These are phyloP conservation scores for Volutella citrinella DNA, from an alignment of 2,329 filamentous ascomycete species.

Conservation along the genomic window DNA sequence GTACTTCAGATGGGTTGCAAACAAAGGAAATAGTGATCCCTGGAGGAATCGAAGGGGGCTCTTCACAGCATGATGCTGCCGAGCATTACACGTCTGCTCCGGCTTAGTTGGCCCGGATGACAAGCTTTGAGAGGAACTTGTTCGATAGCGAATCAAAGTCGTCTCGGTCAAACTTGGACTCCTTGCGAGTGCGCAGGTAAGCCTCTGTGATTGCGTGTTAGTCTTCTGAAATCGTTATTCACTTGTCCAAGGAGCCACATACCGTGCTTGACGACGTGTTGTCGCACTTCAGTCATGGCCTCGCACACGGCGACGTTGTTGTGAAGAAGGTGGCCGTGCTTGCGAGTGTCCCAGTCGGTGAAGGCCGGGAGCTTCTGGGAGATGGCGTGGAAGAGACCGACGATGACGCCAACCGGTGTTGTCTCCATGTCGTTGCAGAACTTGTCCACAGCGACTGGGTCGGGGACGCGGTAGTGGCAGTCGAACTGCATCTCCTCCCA, in stretches of 20 bases:
- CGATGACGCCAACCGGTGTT: conserved; percentile 91
- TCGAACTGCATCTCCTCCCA: conserved; percentile 99
- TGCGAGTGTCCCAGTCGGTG: conserved; percentile 88
- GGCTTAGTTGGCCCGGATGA: conserved; percentile 83
- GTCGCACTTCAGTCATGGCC: conserved; percentile 91
- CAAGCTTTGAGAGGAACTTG: conserved; percentile 94
- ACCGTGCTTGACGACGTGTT: conserved; percentile 93
- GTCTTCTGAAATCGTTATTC: conserved; percentile 2
- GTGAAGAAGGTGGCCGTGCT: conserved; percentile 86
- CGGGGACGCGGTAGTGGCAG: conserved; percentile 90
- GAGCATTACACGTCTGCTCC: no score
- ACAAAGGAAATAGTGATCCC: conserved; percentile 26
- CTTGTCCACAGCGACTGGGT: conserved; percentile 80
- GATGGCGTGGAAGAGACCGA: conserved; percentile 95
- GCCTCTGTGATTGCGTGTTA: conserved; percentile 58
- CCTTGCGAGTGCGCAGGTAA: conserved; percentile 77
- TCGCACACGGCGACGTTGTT: conserved; percentile 92
- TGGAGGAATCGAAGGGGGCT: no score
- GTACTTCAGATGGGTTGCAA: conserved; percentile 32
- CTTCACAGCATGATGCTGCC: no score
- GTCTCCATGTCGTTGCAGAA: conserved; percentile 98
- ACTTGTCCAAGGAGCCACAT: conserved; percentile 37
- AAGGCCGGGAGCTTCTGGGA: conserved; percentile 93
- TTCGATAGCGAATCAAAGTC: conserved; percentile 96
- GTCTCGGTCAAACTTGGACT: conserved; percentile 80